A percentile compares a stretch with the other conserved stretches of the same genome.
Evolutionary conservation across 768 basidiomycete genomes (phyloP).

Genomic region (Suillus bovinus): DNA sequence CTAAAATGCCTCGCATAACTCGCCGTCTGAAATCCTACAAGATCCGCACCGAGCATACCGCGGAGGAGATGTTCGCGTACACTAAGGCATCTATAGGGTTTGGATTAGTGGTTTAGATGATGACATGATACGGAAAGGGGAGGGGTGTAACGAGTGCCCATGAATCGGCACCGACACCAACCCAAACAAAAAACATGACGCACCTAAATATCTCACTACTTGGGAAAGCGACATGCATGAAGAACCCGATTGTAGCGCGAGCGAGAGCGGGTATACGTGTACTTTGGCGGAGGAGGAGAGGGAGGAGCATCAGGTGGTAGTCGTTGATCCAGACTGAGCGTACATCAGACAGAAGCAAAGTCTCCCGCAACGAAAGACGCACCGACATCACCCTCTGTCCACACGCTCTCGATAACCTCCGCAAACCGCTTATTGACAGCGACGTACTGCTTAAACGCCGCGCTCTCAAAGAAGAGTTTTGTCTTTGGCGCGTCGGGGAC

Average conservation of each 20-base stretch:
- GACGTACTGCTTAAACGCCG: constrained; percentile 81
- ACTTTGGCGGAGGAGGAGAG: constrained; percentile 75
- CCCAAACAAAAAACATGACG: not conserved
- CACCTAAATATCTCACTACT: constrained; percentile 84
- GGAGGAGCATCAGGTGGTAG: constrained; percentile 95
- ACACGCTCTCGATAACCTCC: constrained; percentile 73
- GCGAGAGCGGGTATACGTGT: constrained; percentile 37
- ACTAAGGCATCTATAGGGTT: constrained; percentile 63
- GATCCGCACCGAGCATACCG: constrained; percentile 91
- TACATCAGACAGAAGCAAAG: constrained; percentile 9
- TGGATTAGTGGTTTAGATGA: not conserved
- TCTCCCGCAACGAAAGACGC: constrained; percentile 7
- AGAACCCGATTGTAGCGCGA: constrained; percentile 67
- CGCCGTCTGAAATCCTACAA: constrained; percentile 90
- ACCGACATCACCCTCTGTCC: constrained; percentile 88
- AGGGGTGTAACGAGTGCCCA: not conserved
- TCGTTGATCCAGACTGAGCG: constrained; percentile 78
- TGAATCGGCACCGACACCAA: not conserved
- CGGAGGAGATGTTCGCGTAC: constrained; percentile 75
- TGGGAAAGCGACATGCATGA: constrained; percentile 96
- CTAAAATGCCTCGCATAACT: constrained; percentile 79
- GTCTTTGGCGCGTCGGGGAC: constrained; percentile 88
- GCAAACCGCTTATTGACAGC: constrained; percentile 92
- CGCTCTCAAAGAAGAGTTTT: constrained; percentile 77
- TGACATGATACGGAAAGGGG: not conserved